These are phyloP conservation scores for Chytriomyces hyalinus DNA, from an alignment of 192 early-diverging fungal genomes.

Conservation along the genomic window DNA sequence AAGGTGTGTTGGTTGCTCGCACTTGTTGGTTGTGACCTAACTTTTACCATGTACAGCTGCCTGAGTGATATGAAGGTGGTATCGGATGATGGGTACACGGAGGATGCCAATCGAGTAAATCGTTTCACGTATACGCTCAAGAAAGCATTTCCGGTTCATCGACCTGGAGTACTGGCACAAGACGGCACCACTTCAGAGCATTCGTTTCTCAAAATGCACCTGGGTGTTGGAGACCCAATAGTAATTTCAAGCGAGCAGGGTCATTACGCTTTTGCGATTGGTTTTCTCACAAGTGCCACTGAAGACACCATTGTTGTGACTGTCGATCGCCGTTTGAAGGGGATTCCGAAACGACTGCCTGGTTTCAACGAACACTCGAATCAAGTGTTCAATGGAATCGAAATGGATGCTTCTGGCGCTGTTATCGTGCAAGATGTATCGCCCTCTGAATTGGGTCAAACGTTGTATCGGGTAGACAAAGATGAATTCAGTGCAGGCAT, in stretches of 20 bases:
- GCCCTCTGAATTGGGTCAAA: slow-evolving; percentile 35
- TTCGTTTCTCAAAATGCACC: slow-evolving; percentile 53
- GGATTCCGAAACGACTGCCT: slow-evolving; percentile 57
- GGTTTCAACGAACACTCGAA: slow-evolving; percentile 63
- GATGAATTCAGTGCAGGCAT: slow-evolving; percentile 79
- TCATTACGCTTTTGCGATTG: slow-evolving; percentile 77
- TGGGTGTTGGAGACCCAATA: slow-evolving; percentile 77
- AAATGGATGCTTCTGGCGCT: slow-evolving; percentile 30
- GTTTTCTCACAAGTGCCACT: slow-evolving; percentile 68
- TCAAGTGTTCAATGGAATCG: slow-evolving; percentile 62
- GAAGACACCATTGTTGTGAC: slow-evolving; percentile 57
- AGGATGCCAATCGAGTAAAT: slow-evolving; percentile 11
- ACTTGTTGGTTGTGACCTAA: not conserved
- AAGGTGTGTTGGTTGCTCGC: not conserved
- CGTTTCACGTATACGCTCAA: slow-evolving; percentile 39
- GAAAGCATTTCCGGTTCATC: not conserved
- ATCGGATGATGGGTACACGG: slow-evolving; percentile 1
- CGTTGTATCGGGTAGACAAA: slow-evolving; percentile 79
- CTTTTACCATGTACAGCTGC: slow-evolving; percentile 24
- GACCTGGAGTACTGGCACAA: not conserved
- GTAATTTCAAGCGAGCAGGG: slow-evolving; percentile 78
- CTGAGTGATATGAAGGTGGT: slow-evolving; percentile 38
- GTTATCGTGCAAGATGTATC: slow-evolving; percentile 33
- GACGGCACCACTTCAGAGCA: not conserved
- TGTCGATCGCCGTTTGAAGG: slow-evolving; percentile 70